Conservation (phyloP, 768 basidiomycete genomes). For the Floccularia luteovirens region DNA sequence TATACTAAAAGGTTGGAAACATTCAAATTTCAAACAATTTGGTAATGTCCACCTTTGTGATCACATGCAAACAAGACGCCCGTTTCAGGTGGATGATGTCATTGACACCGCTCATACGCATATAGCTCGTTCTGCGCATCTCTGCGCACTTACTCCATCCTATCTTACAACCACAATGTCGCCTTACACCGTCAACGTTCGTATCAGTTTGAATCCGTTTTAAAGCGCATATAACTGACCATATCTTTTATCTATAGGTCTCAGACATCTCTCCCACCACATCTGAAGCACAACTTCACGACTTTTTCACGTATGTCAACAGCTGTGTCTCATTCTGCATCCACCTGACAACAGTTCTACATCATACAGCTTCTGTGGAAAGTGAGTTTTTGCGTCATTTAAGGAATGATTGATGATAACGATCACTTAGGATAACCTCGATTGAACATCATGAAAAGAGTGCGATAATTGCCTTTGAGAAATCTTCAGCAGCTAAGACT, state of each 20-base stretch:
- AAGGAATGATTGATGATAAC: background rate
- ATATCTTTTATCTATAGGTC: conserved; percentile 39
- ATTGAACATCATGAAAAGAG: conserved; percentile 41
- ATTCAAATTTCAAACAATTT: too few relatives aligned
- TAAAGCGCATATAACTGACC: background rate
- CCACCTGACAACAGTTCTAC: background rate
- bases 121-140: too few relatives aligned
- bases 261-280: conserved; percentile 62
- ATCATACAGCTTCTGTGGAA: conserved; percentile 74
- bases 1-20: too few relatives aligned
- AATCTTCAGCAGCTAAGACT: conserved; percentile 76
- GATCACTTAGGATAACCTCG: conserved; percentile 44
- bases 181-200: conserved; percentile 37
- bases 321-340: conserved; percentile 1
- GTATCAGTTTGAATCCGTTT: background rate
- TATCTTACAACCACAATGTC: conserved; percentile 28
- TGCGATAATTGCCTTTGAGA: conserved; percentile 82
- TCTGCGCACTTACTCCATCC: conserved; percentile 11
- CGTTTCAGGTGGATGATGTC: too few relatives aligned
- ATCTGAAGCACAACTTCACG: conserved; percentile 57
- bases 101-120: too few relatives aligned
- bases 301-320: conserved; percentile 75
- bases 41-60: too few relatives aligned
- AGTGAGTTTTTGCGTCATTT: conserved; percentile 28
- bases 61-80: too few relatives aligned